Percentiles rank a stretch among this genome's conserved stretches.
phyloP scores from a whole-genome alignment of 352 stramenopile species.

The Proteromonas lacertae region DNA sequence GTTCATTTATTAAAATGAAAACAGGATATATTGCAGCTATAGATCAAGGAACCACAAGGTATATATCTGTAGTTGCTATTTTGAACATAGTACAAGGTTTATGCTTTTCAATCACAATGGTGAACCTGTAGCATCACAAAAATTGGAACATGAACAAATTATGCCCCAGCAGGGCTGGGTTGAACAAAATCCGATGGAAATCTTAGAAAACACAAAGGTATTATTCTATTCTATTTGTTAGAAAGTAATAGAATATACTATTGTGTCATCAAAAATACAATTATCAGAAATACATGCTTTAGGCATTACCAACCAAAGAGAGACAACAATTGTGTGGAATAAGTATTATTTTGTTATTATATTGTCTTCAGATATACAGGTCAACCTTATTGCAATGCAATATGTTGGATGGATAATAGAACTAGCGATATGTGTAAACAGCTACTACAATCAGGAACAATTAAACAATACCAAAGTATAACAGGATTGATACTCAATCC shows the following conservation, averaged over 20 bases:
- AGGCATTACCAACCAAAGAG: slow-evolving; percentile 94
- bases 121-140: too few relatives aligned
- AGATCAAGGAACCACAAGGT: too few relatives aligned
- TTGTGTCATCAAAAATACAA: slow-evolving; percentile 25
- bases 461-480: slow-evolving; percentile 20
- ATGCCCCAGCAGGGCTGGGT: slow-evolving; percentile 66
- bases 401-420: slow-evolving; percentile 90
- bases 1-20: too few relatives aligned
- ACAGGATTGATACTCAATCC: slow-evolving; percentile 75
- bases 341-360: slow-evolving; percentile 5
- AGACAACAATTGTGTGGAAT: slow-evolving; percentile 89
- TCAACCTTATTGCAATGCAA: slow-evolving; percentile 78
- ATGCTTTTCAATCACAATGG: too few relatives aligned
- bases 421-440: slow-evolving; percentile 42
- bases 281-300: slow-evolving; percentile 36
- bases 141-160: too few relatives aligned
- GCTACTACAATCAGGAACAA: slow-evolving; percentile 2
- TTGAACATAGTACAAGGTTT: too few relatives aligned
- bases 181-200: slow-evolving; percentile 82
- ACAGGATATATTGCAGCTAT: too few relatives aligned
- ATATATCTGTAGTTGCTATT: too few relatives aligned
- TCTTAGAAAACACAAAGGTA: slow-evolving; percentile 30
- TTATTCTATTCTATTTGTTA: slow-evolving; percentile 14
- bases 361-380: slow-evolving; percentile 22
- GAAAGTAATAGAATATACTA: slow-evolving; percentile 24